These are phyloP conservation scores for Eragrostis tef DNA, from an alignment of 202 grass and related monocot genomes.

Conservation along the genomic window DNA sequence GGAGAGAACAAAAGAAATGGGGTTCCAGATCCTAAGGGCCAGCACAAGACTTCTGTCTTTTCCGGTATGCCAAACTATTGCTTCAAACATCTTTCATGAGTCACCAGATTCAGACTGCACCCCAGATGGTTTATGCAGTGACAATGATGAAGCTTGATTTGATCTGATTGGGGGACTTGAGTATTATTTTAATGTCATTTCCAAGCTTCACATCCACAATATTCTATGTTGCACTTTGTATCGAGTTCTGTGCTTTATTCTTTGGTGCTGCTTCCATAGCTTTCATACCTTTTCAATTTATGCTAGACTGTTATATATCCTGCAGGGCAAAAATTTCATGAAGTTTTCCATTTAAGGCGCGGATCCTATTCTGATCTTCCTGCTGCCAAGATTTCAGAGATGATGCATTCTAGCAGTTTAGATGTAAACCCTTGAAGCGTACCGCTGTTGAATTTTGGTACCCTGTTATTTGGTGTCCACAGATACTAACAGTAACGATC, in stretches of 20 bases:
- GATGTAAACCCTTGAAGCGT: constrained; percentile 67
- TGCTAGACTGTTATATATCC: background rate
- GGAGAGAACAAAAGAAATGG: constrained; percentile 57
- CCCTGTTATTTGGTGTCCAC: background rate
- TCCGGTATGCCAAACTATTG: constrained; percentile 49
- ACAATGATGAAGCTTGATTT: constrained; percentile 4
- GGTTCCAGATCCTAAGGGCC: constrained; percentile 51
- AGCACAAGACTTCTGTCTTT: constrained; percentile 59
- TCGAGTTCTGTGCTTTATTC: constrained; percentile 1
- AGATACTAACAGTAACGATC: constrained; percentile 45
- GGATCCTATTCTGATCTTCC: constrained; percentile 82
- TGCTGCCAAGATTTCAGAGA: constrained; percentile 87
- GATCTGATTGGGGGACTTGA: background rate
- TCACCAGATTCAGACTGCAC: constrained; percentile 4
- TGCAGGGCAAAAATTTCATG: constrained; percentile 76
- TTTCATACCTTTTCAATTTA: constrained; percentile 14
- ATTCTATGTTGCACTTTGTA: constrained; percentile 9
- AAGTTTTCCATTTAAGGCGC: constrained; percentile 78
- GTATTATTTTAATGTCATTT: constrained; percentile 18
- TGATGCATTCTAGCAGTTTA: constrained; percentile 89
- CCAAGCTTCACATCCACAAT: constrained; percentile 7
- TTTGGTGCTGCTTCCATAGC: background rate
- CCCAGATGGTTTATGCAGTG: background rate
- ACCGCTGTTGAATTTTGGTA: constrained; percentile 16
- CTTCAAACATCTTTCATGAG: constrained; percentile 1